Evolutionary conservation across 306 rosid genomes (phyloP), one percentile per base, ranked within the genome.

Genomic region (Castanospermum australe): DNA sequence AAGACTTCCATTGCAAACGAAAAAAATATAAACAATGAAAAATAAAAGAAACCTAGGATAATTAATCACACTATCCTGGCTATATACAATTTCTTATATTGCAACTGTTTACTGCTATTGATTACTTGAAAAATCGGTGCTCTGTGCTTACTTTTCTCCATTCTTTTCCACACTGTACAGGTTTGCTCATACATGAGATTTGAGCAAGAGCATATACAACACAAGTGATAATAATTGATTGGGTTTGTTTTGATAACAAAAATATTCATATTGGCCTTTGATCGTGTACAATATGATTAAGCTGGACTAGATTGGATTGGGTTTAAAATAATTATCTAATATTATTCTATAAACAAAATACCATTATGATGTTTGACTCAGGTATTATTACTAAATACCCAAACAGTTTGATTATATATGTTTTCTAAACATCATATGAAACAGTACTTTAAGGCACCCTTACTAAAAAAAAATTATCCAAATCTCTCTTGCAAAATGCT

Each of bases 221-320:
- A 55, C 48, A 2, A 35, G 18, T 74, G 47, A 25, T 47, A 35
- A 7, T 55, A 56, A 24, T 14, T 50, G 25, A 50, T 68, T 50
- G 50, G 21, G 28, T 54, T 67, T 45, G 36, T 67, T 67, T 56
- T 57, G 57, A 64, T 15, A 57, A 50, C 50, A 35, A 30, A 8
- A 75, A 21, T 59, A 48, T 60, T 70, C 56, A 17, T 60, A 21
- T 35, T 22, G 6, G 9, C 70, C 41, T 52, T 41, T 47, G 32
- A 48, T 73, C 73, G 30, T 65, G 63, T 32, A 22, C 47, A 77
- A 77, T 22, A 77, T n/a, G 44, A 52, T 65, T 45, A 44, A 66
- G 74, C 67, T 66, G 20, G 32, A 66, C 30, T 65, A 38, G 42
- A 51, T 77, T 65, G 75, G 50, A 67, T 65, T 52, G 33, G 25